Conservation (phyloP, 106 monocot genomes). For the Allium cepa region DNA sequence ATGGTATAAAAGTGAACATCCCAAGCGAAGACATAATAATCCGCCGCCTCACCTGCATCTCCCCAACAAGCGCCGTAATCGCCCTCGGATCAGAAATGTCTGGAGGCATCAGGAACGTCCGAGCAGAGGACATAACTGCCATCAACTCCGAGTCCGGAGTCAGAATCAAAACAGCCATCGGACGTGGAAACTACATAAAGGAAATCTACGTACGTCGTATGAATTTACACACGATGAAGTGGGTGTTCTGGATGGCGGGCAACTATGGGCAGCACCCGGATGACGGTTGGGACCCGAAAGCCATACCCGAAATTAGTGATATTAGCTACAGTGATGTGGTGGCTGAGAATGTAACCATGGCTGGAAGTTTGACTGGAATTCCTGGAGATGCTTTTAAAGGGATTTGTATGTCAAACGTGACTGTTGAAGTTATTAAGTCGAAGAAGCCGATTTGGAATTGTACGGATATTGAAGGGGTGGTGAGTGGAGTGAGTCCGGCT, state of each 20-base stretch:
- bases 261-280: slow-evolving; percentile 70
- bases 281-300: slow-evolving; percentile 52
- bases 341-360: slow-evolving; percentile 61
- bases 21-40: slow-evolving; percentile 73
- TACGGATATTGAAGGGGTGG: slow-evolving; percentile 39
- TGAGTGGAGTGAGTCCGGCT: slow-evolving; percentile 28
- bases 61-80: slow-evolving; percentile 80
- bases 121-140: too few species aligned
- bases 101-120: too few species aligned
- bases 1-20: too few species aligned
- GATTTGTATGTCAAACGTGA: slow-evolving; percentile 84
- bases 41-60: slow-evolving; percentile 74
- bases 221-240: too few species aligned
- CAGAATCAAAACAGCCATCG: too few species aligned
- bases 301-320: slow-evolving; percentile 50
- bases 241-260: slow-evolving; percentile 86
- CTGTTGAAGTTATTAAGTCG: slow-evolving; percentile 35
- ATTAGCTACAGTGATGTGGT: slow-evolving; percentile 74
- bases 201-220: too few species aligned
- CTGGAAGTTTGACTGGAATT: slow-evolving; percentile 64
- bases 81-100: too few species aligned
- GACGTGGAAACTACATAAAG: too few species aligned
- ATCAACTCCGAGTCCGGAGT: too few species aligned
- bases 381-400: slow-evolving; percentile 45
- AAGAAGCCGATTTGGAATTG: slow-evolving; percentile 75